Base-by-base conservation (phyloP, 2,329 filamentous ascomycete genomes). In the Diplodia corticola region DNA sequence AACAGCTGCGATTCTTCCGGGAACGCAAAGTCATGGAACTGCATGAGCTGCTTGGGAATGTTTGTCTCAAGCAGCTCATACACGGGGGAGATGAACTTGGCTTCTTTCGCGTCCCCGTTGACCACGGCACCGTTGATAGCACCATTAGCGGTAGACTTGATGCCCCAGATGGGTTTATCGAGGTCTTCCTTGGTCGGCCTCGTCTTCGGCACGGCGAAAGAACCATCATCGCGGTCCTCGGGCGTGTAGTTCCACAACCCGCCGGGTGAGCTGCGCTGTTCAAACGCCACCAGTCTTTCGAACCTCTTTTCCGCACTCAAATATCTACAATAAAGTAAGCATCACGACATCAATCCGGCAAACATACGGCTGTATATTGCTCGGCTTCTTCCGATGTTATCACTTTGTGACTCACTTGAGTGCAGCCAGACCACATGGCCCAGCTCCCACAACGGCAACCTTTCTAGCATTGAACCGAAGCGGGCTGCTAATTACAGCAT, bases 41-140 rank as follows among this genome's bases (percentile, higher is more conserved):
- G 81, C 94, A 98, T 98, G 63, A 97, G 76, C 0, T 83, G 82
- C 67, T 90, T 87, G 0, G 93, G 91, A 55, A 97, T 93, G 76
- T 98, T 98, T 24, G 93, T 93, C 73, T 97, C 89, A 17, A 97
- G 81, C 26, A 84, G 80, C 55, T 92, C 87, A 76, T 97, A 97
- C 78, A 97, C 86, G 3, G 93, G 91, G 20, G 91, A 92, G n/a
- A 91, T 83, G 73, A 94, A 96, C 2, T 88, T 77, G 5, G 89
- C 85, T 0, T 84, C 67, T 33, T 75, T 74, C 5, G 69, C 57
- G 10, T 68, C 57, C 33, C 68, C 67, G 17, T 69, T 67, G 20
- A 26, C 35, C 15, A 28, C 37, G 22, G 28, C n/a, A 28, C 63
- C 63, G 37, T 64, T 49, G 50, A 20, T 6, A 20, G 15, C 60